Evolutionary conservation across 2,329 filamentous ascomycete species (phyloP), one percentile per base, ranked within the genome.

Genomic region (Ceratocystis albifundus): DNA sequence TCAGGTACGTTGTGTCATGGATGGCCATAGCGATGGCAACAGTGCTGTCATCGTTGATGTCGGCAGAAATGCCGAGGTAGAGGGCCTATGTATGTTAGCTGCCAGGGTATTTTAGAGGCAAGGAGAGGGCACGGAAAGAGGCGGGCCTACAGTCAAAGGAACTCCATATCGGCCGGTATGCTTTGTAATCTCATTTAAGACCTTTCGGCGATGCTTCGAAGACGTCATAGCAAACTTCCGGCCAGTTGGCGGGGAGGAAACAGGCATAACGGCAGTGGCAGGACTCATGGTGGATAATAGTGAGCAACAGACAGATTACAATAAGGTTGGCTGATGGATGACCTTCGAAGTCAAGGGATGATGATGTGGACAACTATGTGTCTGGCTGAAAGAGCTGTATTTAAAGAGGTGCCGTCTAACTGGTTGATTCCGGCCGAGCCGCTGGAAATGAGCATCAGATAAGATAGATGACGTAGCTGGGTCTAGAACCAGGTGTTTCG

Each of bases 1-100:
- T 78, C 25, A 88, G 83, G 72, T 92, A 92, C 3, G 86, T 86
- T 4, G 84, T 84, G 72, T 92, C 88, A 69, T 90, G 88, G 69
- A 88, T 81, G 3, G 87, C 87, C 62, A 91, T 77, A 15, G 86
- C 85, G 28, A 89, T 78, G 4, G 82, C 80, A 10, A 84, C 78
- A 0, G 79, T 79, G 64, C 78, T 76, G 67, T 82, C 77, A 41
- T 82, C 77, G 1, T 77, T 74, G 61, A 80, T 76, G 61, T 80
- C 76, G 50, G 82, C 82, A 2, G 86, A 84, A 44, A 88, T 81
- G 65, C 86, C 86, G 53, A 84, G 74, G 70, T 82, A 89, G 61
- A 88, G 78, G 4, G 80, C 80, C 82, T 84, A 50, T 48, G 22
- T 12, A 48, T 32, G 22, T 36, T 61, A 44, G 64, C 30, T 4